Evolutionary conservation across 495 filamentous ascomycete genomes (phyloP).

Genomic region (Podospora anserina): DNA sequence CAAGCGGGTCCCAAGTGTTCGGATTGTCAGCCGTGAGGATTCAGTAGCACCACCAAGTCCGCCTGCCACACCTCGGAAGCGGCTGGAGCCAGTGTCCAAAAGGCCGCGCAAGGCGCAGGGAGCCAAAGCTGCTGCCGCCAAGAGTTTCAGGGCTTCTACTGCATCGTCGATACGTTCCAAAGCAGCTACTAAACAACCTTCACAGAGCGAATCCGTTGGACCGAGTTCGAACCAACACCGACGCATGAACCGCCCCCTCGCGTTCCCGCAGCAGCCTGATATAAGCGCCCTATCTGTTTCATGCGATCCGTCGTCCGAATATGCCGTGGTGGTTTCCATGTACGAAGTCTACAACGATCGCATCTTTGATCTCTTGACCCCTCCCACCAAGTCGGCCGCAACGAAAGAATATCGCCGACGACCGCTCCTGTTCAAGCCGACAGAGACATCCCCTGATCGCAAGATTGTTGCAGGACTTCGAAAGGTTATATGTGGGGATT

Average conservation of each 20-base stretch:
- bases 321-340: constrained; percentile 90
- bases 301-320: constrained; percentile 71
- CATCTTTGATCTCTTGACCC: constrained; percentile 86
- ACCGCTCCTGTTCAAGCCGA: constrained; percentile 81
- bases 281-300: constrained; percentile 66
- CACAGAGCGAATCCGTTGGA: constrained; percentile 42
- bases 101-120: background rate
- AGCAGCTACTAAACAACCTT: constrained; percentile 38
- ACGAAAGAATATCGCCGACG: constrained; percentile 69
- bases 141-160: constrained; percentile 45
- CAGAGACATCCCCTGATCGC: constrained; percentile 75
- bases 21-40: constrained; percentile 40
- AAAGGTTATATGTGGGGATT: constrained; percentile 81
- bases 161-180: constrained; percentile 38
- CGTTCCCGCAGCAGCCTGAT: constrained; percentile 68
- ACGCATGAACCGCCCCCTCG: constrained; percentile 58
- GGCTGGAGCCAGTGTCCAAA: background rate
- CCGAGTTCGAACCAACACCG: constrained; percentile 53
- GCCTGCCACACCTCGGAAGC: constrained; percentile 14
- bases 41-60: constrained; percentile 24
- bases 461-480: constrained; percentile 90
- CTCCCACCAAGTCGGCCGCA: constrained; percentile 43
- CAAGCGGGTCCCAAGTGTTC: constrained; percentile 30
- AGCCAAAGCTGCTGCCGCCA: constrained; percentile 7
- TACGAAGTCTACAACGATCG: constrained; percentile 99